Evolutionary conservation across 306 rosid species (phyloP), one percentile per base, ranked within the genome.

Genomic region (Astragalus membranaceus): DNA sequence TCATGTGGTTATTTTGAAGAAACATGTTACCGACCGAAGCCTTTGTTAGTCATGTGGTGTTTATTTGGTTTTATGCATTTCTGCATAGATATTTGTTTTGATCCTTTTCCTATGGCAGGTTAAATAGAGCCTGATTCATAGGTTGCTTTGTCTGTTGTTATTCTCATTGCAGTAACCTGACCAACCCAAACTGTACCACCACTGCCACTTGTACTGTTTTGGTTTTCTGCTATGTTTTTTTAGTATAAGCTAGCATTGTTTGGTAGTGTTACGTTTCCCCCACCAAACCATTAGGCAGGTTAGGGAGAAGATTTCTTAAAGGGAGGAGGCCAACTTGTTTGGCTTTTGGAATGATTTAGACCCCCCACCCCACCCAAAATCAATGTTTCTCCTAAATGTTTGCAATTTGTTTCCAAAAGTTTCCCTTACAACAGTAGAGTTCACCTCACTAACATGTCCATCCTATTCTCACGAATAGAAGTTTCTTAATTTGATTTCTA

Each of bases 1-100:
- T 75, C 70, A 64, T 16, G 48, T 44, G 51, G n/a, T 80, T 81
- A 76, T 20, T 73, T 81, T 42, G 26, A 32, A 73, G 81, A 57
- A 81, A 75, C 80, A 6, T 75, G 61, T 67, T 61, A 52, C 36
- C 61, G 23, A 20, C 23, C 1, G 13, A 70, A 49, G 39, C 74
- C 74, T 56, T 70, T 32, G 70, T 41, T 70, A 39, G 41, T 75
- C 70, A 64, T 16, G 48, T 44, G 51, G n/a, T 80, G 39, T 70
- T 64, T 63, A 60, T 48, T 48, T 74, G 29, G 66, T 49, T 64
- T 56, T 65, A 42, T 70, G 46, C 56, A 50, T 17, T 52, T 43
- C 15, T 46, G 11, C 20, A 30, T 74, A 67, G 35, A 41, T 70
- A 35, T 32, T 52, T 74, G 57, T 3, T 64, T 75, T 0, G 55